A percentile compares a stretch with the other conserved stretches of the same genome.
Conservation (phyloP, 139 green algal genomes). For the Zygnema cylindricum region DNA sequence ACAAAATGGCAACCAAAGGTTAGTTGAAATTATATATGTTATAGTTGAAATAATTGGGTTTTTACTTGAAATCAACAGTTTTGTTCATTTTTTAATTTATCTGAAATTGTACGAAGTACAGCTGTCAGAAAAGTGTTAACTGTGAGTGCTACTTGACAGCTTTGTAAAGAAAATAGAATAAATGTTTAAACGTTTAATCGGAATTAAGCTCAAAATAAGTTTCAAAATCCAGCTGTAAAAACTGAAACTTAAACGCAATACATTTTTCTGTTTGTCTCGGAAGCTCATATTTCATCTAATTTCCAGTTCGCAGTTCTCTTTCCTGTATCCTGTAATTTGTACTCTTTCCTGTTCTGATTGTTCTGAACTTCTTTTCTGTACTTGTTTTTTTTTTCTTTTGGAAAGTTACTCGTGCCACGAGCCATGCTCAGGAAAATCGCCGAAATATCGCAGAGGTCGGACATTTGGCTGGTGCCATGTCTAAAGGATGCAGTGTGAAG, state of each 20-base stretch:
- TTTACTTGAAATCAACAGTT: not conserved
- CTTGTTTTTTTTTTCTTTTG: slow-evolving; percentile 6
- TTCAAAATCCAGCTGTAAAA: too few species aligned
- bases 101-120: not conserved
- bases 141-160: too few species aligned
- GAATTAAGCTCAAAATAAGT: too few species aligned
- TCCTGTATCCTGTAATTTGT: not conserved
- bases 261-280: not conserved
- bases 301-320: not conserved
- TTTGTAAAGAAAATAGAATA: too few species aligned
- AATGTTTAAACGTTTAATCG: too few species aligned
- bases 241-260: not conserved
- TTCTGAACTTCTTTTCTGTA: not conserved
- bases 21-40: not conserved
- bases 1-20: not conserved
- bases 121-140: too few species aligned
- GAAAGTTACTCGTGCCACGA: not conserved
- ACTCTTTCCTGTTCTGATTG: not conserved
- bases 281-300: not conserved
- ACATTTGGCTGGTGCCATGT: slow-evolving; percentile 37
- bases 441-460: slow-evolving; percentile 26
- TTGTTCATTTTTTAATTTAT: not conserved
- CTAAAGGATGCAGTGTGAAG: slow-evolving; percentile 18
- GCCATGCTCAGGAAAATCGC: not conserved
- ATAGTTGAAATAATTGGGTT: not conserved